phyloP scores from a whole-genome alignment of 805 yeast species.

The Wickerhamomyces chaumierensis region DNA sequence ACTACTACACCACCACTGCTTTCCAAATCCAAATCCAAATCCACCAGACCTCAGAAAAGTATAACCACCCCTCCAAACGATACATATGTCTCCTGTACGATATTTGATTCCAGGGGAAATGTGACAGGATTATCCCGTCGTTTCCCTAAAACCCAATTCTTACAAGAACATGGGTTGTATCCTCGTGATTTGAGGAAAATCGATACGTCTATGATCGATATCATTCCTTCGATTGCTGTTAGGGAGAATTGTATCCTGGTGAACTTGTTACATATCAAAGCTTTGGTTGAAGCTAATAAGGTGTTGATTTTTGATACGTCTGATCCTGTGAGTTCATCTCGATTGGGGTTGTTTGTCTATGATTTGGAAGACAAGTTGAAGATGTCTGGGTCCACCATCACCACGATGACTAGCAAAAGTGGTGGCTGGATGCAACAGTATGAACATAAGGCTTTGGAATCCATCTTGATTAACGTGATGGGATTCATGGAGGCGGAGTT shows the following conservation, averaged over 20 bases:
- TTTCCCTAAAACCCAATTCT: constrained; percentile 66
- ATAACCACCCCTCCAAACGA: constrained; percentile 29
- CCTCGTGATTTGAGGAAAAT: constrained; percentile 84
- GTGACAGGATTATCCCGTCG: constrained; percentile 70
- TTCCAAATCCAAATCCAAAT: constrained; percentile 3
- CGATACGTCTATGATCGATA: constrained; percentile 62
- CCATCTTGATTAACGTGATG: constrained; percentile 72
- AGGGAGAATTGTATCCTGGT: constrained; percentile 69
- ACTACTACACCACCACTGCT: constrained; percentile 2
- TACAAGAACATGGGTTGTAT: constrained; percentile 62
- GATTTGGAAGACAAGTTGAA: constrained; percentile 71
- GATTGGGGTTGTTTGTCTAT: constrained; percentile 69
- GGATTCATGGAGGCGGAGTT: constrained; percentile 69
- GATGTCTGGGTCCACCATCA: neutral
- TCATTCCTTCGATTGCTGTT: constrained; percentile 82
- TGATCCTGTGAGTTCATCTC: constrained; percentile 45
- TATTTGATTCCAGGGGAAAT: constrained; percentile 63
- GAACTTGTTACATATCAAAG: constrained; percentile 79
- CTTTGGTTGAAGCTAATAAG: constrained; percentile 68
- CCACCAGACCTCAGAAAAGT: constrained; percentile 6
- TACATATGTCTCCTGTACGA: constrained; percentile 62
- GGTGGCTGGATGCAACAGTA: constrained; percentile 39
- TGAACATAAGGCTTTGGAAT: constrained; percentile 77
- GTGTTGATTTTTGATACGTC: constrained; percentile 74
- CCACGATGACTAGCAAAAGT: constrained; percentile 18